phyloP scores from a whole-genome alignment of 2,329 filamentous ascomycete genomes.

The Colletotrichum limetticola region DNA sequence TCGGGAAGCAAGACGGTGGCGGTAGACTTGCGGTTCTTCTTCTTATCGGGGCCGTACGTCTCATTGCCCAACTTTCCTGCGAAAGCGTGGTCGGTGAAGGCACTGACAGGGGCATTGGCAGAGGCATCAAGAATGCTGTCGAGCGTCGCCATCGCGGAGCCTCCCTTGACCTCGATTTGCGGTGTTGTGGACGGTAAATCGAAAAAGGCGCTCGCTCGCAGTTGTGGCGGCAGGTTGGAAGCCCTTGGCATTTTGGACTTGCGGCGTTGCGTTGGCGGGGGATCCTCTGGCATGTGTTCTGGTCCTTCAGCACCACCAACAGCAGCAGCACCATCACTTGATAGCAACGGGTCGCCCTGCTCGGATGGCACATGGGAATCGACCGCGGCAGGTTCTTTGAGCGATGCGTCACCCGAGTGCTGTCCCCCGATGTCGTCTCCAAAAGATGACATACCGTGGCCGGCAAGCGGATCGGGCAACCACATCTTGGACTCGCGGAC shows the following conservation, averaged over 20 bases:
- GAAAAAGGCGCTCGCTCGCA: constrained; percentile 93
- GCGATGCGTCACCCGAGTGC: constrained; percentile 5
- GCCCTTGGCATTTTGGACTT: constrained; percentile 45
- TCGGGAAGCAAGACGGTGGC: constrained; percentile 40
- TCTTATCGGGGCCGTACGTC: constrained; percentile 74
- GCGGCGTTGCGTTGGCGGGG: constrained; percentile 40
- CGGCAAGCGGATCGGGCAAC: constrained; percentile 59
- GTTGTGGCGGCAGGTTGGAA: constrained; percentile 75
- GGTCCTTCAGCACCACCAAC: background rate
- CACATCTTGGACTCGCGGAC: constrained; percentile 52
- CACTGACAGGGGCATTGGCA: constrained; percentile 85
- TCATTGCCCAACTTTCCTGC: constrained; percentile 80
- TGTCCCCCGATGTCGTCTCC: background rate
- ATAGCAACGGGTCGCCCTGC: background rate
- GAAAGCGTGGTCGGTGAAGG: constrained; percentile 90
- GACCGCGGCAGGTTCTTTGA: constrained; percentile 8
- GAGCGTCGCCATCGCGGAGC: constrained; percentile 88
- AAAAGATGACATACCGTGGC: constrained; percentile 16
- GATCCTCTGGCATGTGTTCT: constrained; percentile 25
- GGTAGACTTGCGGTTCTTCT: constrained; percentile 51
- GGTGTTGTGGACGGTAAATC: constrained; percentile 71
- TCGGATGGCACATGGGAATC: constrained; percentile 15
- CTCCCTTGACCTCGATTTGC: constrained; percentile 71
- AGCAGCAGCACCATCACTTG: background rate
- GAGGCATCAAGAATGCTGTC: constrained; percentile 94